phyloP scores from a whole-genome alignment of 331 rosid genomes.

The Stylosanthes scabra region DNA sequence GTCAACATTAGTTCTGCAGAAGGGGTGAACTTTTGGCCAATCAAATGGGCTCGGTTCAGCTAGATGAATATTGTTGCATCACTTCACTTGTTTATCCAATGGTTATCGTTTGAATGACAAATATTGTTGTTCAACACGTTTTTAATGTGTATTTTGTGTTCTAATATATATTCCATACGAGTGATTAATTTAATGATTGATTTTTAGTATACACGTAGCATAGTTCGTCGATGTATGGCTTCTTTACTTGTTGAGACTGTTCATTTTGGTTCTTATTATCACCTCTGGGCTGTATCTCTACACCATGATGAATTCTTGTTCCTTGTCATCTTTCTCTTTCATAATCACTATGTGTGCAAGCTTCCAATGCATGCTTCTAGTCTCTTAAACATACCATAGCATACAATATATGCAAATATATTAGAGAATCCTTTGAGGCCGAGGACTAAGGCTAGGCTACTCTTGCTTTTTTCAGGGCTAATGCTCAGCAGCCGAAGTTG shows the following conservation, averaged over 20 bases:
- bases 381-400: no score
- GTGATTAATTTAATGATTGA: no score
- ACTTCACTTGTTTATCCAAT: background rate
- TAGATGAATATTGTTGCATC: slow-evolving; percentile 5
- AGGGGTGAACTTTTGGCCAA: slow-evolving; percentile 1
- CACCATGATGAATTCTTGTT: no score
- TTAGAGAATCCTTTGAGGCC: slow-evolving; percentile 13
- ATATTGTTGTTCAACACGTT: background rate
- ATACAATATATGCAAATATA: background rate
- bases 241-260: background rate
- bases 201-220: no score
- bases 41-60: background rate
- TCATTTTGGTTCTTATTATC: no score
- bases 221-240: background rate
- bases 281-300: no score
- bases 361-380: background rate
- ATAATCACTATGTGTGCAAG: no score
- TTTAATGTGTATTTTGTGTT: no score
- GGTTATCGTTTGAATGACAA: background rate
- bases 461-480: slow-evolving; percentile 57
- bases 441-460: background rate
- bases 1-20: background rate
- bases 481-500: slow-evolving; percentile 80
- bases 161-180: no score
- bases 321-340: no score